A percentile compares a stretch with the other conserved stretches of the same genome.
phyloP scores from a whole-genome alignment of 2,329 filamentous ascomycete genomes.

The Penicillium oxalicum region DNA sequence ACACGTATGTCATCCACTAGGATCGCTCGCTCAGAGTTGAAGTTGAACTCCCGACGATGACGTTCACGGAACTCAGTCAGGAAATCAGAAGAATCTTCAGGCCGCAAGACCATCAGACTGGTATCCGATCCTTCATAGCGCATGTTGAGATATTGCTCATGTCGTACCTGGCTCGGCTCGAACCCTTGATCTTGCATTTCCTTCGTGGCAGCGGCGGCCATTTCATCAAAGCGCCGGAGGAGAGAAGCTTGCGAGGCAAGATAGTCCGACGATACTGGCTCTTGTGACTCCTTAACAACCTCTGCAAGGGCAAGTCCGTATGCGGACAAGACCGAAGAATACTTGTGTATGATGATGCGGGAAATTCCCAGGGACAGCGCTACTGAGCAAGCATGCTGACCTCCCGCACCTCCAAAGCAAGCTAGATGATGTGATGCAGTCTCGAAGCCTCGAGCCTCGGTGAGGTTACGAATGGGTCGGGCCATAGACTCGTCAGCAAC shows the following conservation, averaged over 20 bases:
- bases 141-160: slow-evolving; percentile 44
- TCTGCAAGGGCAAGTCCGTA: slow-evolving; percentile 92
- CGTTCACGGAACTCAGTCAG: slow-evolving; percentile 75
- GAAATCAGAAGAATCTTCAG: slow-evolving; percentile 73
- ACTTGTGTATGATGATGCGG: slow-evolving; percentile 81
- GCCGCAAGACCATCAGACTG: slow-evolving; percentile 50
- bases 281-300: slow-evolving; percentile 81
- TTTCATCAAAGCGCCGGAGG: slow-evolving; percentile 65
- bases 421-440: slow-evolving; percentile 85
- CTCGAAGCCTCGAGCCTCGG: slow-evolving; percentile 87
- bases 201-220: slow-evolving; percentile 56
- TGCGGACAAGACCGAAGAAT: slow-evolving; percentile 85
- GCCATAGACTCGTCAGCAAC: slow-evolving; percentile 42
- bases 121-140: slow-evolving; percentile 49
- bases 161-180: slow-evolving; percentile 32
- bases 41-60: slow-evolving; percentile 87
- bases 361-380: slow-evolving; percentile 76
- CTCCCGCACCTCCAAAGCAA: slow-evolving; percentile 86
- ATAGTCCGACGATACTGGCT: slow-evolving; percentile 51
- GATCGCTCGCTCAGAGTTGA: slow-evolving; percentile 77
- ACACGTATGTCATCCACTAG: slow-evolving; percentile 87
- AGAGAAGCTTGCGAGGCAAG: slow-evolving; percentile 43
- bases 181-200: slow-evolving; percentile 44
- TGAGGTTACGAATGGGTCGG: slow-evolving; percentile 79
- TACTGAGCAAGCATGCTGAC: slow-evolving; percentile 88